Conservation (phyloP, 2,329 filamentous ascomycete genomes). For the Aspergillus flavus region DNA sequence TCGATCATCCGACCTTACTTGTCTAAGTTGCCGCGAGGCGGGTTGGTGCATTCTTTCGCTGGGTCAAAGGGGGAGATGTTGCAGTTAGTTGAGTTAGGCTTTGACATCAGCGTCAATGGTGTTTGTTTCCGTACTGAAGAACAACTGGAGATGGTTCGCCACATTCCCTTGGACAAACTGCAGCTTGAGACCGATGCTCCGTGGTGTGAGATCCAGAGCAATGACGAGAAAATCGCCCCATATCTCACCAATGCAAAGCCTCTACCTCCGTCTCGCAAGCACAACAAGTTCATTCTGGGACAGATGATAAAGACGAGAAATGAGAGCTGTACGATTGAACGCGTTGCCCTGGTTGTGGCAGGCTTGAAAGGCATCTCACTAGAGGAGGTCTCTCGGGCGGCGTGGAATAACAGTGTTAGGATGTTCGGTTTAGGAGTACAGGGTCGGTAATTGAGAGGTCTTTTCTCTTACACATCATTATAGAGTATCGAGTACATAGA, state of each 20-base stretch:
- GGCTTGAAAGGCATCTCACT: conserved; percentile 50
- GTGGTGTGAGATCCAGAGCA: conserved; percentile 49
- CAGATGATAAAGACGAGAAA: conserved; percentile 53
- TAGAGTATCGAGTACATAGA: not conserved
- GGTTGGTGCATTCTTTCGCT: conserved; percentile 88
- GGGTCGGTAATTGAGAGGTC: not conserved
- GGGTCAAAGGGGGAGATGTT: conserved; percentile 61
- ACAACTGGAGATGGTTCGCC: conserved; percentile 47
- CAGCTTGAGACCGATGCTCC: conserved; percentile 55
- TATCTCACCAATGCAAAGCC: conserved; percentile 45
- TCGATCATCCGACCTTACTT: conserved; percentile 46
- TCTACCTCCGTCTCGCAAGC: conserved; percentile 50
- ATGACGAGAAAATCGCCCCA: conserved; percentile 42
- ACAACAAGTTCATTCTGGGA: conserved; percentile 50
- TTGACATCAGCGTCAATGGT: conserved; percentile 54
- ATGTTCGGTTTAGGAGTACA: conserved; percentile 33
- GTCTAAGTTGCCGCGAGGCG: conserved; percentile 45
- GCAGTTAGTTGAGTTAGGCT: conserved; percentile 38
- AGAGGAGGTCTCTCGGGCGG: conserved; percentile 46
- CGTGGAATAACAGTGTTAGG: conserved; percentile 39
- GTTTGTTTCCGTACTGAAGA: conserved; percentile 48
- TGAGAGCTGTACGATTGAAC: conserved; percentile 53
- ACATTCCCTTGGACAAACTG: conserved; percentile 44
- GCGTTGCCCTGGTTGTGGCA: conserved; percentile 52
- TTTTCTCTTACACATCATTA: not conserved